phyloP scores from a whole-genome alignment of 495 filamentous ascomycete genomes.

The Friedmanniomyces endolithicus region DNA sequence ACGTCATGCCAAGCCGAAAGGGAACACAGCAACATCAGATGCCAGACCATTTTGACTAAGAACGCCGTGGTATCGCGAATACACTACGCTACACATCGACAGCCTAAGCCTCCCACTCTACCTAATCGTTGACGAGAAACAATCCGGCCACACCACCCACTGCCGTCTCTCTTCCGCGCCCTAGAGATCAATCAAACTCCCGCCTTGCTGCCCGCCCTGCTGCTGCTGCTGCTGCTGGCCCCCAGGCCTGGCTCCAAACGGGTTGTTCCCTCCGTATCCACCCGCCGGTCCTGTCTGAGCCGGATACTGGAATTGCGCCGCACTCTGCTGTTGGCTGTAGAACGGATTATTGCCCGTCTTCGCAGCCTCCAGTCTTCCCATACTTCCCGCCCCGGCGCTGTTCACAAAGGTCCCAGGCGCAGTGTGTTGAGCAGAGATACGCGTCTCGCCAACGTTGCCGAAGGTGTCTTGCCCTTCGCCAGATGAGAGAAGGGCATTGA shows the following conservation, averaged over 20 bases:
- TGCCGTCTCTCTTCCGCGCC: not conserved
- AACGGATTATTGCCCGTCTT: slow-evolving; percentile 86
- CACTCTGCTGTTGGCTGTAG: slow-evolving; percentile 37
- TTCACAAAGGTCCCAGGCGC: slow-evolving; percentile 96
- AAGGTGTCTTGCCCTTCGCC: slow-evolving; percentile 96
- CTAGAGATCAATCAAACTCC: slow-evolving; percentile 89
- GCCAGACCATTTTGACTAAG: not conserved
- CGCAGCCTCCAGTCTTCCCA: slow-evolving; percentile 52
- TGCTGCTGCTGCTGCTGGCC: slow-evolving; percentile 48
- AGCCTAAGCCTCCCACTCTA: too few relatives aligned
- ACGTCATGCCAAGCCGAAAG: not conserved
- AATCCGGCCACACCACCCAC: not conserved
- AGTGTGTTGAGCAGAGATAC: slow-evolving; percentile 94
- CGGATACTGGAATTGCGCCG: slow-evolving; percentile 42
- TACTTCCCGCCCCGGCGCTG: slow-evolving; percentile 63
- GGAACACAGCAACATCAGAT: not conserved
- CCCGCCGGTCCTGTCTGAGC: slow-evolving; percentile 67
- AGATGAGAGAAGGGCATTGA: slow-evolving; percentile 76
- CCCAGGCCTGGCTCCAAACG: slow-evolving; percentile 18
- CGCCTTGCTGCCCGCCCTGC: slow-evolving; percentile 52
- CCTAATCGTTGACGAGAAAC: too few relatives aligned
- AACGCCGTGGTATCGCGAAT: not conserved
- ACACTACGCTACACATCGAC: too few relatives aligned
- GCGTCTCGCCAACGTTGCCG: slow-evolving; percentile 85
- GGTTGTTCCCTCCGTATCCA: slow-evolving; percentile 38